Evolutionary conservation across 106 monocot genomes (phyloP).

Genomic region (Dioscorea zingiberensis): DNA sequence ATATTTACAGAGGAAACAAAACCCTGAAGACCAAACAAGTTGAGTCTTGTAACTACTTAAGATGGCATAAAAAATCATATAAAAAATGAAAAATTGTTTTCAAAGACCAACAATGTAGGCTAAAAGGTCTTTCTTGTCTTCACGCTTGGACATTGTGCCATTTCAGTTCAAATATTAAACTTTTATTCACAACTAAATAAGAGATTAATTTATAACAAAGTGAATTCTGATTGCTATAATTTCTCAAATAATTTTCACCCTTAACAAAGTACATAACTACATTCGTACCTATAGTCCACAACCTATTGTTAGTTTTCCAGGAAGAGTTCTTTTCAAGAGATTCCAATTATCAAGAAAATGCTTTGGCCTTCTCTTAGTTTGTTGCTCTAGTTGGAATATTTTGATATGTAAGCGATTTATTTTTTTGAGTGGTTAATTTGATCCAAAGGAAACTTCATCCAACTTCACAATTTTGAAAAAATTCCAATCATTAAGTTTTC

Average conservation of each 20-base stretch:
- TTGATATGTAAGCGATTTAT: too few species aligned
- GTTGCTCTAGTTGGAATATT: too few species aligned
- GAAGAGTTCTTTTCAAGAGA: too few species aligned
- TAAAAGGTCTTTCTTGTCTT: neutral
- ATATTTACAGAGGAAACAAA: conserved; percentile 87
- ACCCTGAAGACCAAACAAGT: conserved; percentile 47
- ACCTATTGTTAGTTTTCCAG: too few species aligned
- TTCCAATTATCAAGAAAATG: too few species aligned
- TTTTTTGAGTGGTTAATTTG: too few species aligned
- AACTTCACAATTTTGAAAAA: neutral
- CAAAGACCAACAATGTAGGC: neutral
- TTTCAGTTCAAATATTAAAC: neutral
- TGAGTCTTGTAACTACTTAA: neutral
- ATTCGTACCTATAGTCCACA: too few species aligned
- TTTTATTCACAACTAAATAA: neutral
- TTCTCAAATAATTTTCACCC: too few species aligned
- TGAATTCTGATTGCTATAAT: neutral
- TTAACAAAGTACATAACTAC: too few species aligned
- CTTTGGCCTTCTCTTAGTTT: too few species aligned
- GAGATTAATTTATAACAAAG: neutral
- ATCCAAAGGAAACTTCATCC: neutral
- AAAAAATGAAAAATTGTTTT: neutral
- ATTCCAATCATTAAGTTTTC: neutral
- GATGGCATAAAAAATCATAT: neutral
- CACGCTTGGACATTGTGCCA: neutral